Base-by-base conservation (phyloP, 108 stramenopile genomes). In the Thalassiosira profunda region DNA sequence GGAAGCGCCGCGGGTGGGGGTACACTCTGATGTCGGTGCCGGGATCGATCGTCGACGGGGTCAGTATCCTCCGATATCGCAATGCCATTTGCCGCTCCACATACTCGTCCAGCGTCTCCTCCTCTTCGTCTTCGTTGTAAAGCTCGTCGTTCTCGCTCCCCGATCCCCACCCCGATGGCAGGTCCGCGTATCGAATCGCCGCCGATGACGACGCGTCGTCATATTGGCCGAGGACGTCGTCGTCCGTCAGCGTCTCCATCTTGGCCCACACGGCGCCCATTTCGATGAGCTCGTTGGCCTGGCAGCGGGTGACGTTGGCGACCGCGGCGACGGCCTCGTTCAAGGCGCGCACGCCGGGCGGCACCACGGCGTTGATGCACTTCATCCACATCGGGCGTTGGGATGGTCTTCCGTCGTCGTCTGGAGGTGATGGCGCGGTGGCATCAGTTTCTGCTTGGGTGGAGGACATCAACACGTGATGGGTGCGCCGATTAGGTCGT, bases 201-300 rank as follows among this genome's bases (percentile, higher is more conserved):
- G 78, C 72, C 33, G 64, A 58, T 18, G 28, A 38, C 20, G 25
- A 30, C 0, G 52, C 53, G 11, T 79, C 81, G 29, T 84, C 72
- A 66, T 92, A 95, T 59, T 90, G 89, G 30, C 58, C 65, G 55
- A 91, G 24, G 0, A 90, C 45, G 55, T 95, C 93, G 15, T 90
- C 87, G 61, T 91, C 83, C 2, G 69, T 87, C 46, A 92, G 54
- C 7, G 67, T 67, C 15, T 95, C 91, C 86, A 95, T 86, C 44
- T 72, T 63, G 1, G 91, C 93, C 93, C 93, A 95, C 1, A 95
- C 93, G 37, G 93, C 93, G 25, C 93, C 93, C 51, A 95, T 84
- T 26, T 72, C 73, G 37, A 95, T 84, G 7, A 95, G 64, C 24
- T 85, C 76, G 57, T 83, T 87, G 4, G 93, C 93, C 28, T 95